Evolutionary conservation across 1,139 yeast species (phyloP).

Genomic region (Tardiomyces blankii): DNA sequence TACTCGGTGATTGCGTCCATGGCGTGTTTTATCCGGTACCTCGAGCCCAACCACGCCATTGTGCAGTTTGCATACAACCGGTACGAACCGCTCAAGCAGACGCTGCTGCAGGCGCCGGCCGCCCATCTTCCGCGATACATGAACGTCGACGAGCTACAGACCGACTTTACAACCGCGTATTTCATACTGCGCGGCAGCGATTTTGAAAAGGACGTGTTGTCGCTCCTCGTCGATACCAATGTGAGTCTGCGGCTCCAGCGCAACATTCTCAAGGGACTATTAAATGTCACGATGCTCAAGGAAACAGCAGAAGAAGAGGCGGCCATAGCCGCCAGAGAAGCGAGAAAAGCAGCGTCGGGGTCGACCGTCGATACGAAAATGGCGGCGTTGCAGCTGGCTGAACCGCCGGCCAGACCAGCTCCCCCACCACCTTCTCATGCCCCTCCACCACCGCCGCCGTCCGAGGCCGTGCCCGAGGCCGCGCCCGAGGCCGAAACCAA

Average conservation of each 20-base stretch:
- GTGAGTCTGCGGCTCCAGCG: conserved; percentile 9
- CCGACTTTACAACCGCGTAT: conserved; percentile 14
- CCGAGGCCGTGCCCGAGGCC: no score
- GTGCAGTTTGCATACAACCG: conserved; percentile 34
- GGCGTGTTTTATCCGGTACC: conserved; percentile 34
- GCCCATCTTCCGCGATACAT: conserved; percentile 3
- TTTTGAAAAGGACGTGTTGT: conserved; percentile 10
- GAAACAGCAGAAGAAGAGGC: neutral
- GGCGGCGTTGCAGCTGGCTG: no score
- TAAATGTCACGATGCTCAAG: conserved; percentile 5
- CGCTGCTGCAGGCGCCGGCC: conserved; percentile 17
- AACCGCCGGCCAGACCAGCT: no score
- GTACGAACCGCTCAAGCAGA: conserved; percentile 21
- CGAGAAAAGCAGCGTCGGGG: no score
- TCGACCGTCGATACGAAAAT: no score
- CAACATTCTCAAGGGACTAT: conserved; percentile 13
- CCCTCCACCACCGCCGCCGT: no score
- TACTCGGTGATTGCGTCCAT: conserved; percentile 16
- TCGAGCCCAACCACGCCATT: conserved; percentile 38
- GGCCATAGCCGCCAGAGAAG: neutral
- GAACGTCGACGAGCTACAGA: conserved; percentile 15
- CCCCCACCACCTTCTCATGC: no score
- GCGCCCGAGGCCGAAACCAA: neutral
- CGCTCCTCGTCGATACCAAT: conserved; percentile 6
- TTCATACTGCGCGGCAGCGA: conserved; percentile 7